Base-by-base conservation (phyloP, 371 early-diverging fungal genomes). In the Mortierella sp. region DNA sequence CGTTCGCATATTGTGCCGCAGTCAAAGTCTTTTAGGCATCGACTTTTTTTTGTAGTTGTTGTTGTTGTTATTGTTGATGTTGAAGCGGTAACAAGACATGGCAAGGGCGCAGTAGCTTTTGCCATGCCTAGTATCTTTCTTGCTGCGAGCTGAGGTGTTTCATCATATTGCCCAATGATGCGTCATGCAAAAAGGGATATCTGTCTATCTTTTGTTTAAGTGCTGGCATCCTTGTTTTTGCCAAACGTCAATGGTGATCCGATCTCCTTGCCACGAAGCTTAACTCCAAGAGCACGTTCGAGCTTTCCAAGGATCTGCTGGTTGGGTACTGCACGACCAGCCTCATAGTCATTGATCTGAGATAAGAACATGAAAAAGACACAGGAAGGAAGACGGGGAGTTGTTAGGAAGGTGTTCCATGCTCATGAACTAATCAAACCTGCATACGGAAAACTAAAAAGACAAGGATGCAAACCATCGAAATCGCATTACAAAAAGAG, bases 251-350 rank as follows among this genome's bases (percentile, higher is more conserved):
- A 80, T 30, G 91, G 91, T 12, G 82, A 79, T 52, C 93, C 93
- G 65, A 93, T 92, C 52, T 89, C 88, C 80, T 91, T 91, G 51
- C 97, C 97, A 43, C 95, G 81, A 56, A 97, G 81, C 85, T 95
- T 97, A 65, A 97, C 86, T 50, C 94, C 95, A 50, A 97, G 83
- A 24, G 84, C 90, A 49, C 95, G 85, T 81, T 97, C 96, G 78
- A 97, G 78, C 83, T 95, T 96, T 34, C 85, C 87, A 23, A 97
- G 83, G 21, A 96, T 80, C 79, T 95, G 94, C 81, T 95, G 97
- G 83, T 95, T 95, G 39, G 96, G 96, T 67, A 92, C 88, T 23
- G 92, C 86, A 71, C 89, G 80, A 19, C 94, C 93, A 57, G 87
- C 79, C 78, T 97, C 97, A 66, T 95, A 97, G 70, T 96, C 96